Percentiles rank a stretch among this genome's conserved stretches.
These are phyloP conservation scores for Colletotrichum scovillei DNA, from an alignment of 2,329 filamentous ascomycete species.

Conservation along the genomic window DNA sequence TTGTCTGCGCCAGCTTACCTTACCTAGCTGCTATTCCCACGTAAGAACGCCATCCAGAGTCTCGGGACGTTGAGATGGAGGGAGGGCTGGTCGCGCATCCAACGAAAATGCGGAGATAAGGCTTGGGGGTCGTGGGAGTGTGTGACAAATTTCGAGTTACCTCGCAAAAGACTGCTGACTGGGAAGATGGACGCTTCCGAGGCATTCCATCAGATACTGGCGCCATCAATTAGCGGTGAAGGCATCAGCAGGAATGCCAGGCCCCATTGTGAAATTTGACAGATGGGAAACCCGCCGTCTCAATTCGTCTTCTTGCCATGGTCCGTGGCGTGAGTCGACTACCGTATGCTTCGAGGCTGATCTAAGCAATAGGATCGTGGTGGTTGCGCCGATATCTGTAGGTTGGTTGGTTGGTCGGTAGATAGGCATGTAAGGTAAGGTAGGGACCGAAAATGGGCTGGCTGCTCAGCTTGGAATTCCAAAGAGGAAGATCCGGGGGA, in stretches of 20 bases:
- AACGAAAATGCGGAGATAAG: background rate
- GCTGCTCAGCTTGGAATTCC: background rate
- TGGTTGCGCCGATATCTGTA: background rate
- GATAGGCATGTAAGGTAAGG: background rate
- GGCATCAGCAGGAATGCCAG: background rate
- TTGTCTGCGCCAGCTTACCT: constrained; percentile 5
- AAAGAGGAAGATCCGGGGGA: background rate
- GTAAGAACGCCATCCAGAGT: constrained; percentile 9
- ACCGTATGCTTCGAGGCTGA: background rate
- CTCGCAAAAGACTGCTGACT: no score
- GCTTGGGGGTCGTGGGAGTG: no score
- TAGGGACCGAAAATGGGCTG: background rate
- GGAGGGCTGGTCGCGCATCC: constrained; percentile 1
- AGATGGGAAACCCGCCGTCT: background rate
- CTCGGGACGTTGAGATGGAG: background rate
- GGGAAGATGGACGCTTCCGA: no score
- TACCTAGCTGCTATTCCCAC: constrained; percentile 4
- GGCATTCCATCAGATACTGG: background rate
- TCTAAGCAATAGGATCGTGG: background rate
- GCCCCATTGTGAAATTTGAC: background rate
- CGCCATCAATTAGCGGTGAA: background rate
- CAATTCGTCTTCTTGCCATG: no score
- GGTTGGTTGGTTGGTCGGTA: no score
- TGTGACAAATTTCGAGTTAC: no score
- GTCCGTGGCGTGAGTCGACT: background rate